phyloP scores from a whole-genome alignment of 2,329 filamentous ascomycete species.

The Aspergillus spinulosporus region DNA sequence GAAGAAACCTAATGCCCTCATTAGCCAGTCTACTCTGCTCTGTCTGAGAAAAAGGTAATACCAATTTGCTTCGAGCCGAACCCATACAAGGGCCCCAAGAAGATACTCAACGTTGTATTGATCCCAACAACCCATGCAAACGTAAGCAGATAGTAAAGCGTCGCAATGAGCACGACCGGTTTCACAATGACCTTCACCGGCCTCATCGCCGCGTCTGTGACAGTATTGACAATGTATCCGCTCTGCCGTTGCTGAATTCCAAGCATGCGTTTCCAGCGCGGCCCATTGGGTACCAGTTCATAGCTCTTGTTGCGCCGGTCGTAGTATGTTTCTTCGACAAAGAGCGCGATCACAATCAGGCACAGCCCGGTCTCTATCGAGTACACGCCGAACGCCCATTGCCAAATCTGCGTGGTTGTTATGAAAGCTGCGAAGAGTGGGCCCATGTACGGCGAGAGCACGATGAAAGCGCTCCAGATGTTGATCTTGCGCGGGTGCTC shows the following conservation, averaged over 20 bases:
- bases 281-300: constrained; percentile 25
- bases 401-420: constrained; percentile 38
- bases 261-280: constrained; percentile 38
- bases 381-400: constrained; percentile 40
- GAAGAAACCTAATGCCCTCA: constrained; percentile 44
- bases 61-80: constrained; percentile 55
- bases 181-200: constrained; percentile 42
- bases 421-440: constrained; percentile 41
- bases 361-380: constrained; percentile 35
- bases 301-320: constrained; percentile 28
- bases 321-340: constrained; percentile 43
- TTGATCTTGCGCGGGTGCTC: constrained; percentile 45
- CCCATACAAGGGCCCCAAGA: constrained; percentile 53
- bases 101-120: constrained; percentile 57
- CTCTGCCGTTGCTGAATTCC: constrained; percentile 38
- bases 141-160: constrained; percentile 43
- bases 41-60: constrained; percentile 18
- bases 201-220: constrained; percentile 38
- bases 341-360: constrained; percentile 34
- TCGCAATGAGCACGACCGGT: constrained; percentile 37
- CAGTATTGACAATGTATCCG: constrained; percentile 30
- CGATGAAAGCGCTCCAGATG: constrained; percentile 40
- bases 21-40: too few species aligned
- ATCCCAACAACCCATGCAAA: constrained; percentile 52
- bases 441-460: constrained; percentile 32